Evolutionary conservation across 1,284 basidiomycete species (phyloP).

Genomic region (Sanguinoderma infundibulare): DNA sequence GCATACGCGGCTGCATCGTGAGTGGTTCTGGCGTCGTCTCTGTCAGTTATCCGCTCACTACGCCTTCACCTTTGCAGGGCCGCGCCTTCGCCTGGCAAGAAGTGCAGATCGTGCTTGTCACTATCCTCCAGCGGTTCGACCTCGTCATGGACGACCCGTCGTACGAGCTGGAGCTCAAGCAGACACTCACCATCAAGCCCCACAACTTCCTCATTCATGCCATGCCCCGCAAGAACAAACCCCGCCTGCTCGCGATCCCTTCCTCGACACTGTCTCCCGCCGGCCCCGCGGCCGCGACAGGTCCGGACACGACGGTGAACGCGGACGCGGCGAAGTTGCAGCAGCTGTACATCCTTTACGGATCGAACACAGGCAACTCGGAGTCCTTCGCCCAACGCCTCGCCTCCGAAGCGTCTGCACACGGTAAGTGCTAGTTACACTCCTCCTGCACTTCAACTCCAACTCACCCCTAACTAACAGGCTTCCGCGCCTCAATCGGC

Average conservation of each 20-base stretch:
- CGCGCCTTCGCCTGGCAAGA: constrained; percentile 57
- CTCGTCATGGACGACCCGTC: constrained; percentile 45
- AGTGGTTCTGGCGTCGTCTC: background rate
- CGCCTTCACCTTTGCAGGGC: constrained; percentile 25
- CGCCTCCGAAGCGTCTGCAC: constrained; percentile 41
- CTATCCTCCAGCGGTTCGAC: constrained; percentile 50
- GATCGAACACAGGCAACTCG: constrained; percentile 55
- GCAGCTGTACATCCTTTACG: constrained; percentile 47
- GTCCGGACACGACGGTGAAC: background rate
- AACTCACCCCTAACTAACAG: constrained; percentile 26
- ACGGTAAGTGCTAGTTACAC: constrained; percentile 36
- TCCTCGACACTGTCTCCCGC: background rate
- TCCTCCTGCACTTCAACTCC: background rate
- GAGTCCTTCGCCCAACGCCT: constrained; percentile 54
- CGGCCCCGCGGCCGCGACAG: background rate
- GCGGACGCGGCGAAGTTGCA: constrained; percentile 11
- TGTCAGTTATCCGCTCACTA: background rate
- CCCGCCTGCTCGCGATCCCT: constrained; percentile 18
- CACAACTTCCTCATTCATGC: constrained; percentile 47
- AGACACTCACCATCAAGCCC: constrained; percentile 55
- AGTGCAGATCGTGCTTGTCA: constrained; percentile 44
- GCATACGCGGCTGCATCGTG: constrained; percentile 45
- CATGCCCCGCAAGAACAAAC: constrained; percentile 34
- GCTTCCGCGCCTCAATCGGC: constrained; percentile 45
- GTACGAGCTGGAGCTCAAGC: constrained; percentile 48